A percentile compares a stretch with the other conserved stretches of the same genome.
Evolutionary conservation across 2,329 filamentous ascomycete species (phyloP).

Genomic region (Hypoxylon sp.): DNA sequence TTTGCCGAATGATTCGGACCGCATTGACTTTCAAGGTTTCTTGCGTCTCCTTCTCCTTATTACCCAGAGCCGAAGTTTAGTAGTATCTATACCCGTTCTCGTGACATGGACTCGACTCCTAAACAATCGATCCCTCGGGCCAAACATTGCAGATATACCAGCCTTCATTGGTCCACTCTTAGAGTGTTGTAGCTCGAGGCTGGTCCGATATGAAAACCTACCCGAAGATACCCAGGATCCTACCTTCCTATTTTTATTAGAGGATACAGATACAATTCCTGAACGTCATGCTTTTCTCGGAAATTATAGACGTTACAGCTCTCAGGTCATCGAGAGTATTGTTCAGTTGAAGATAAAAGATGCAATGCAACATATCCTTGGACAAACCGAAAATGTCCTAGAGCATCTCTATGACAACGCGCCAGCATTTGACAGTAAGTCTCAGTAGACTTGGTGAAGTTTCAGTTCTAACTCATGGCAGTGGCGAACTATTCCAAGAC

Average conservation of each 20-base stretch:
- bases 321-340: constrained; percentile 87
- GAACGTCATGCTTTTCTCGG: constrained; percentile 95
- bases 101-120: constrained; percentile 91
- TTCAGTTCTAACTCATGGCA: constrained; percentile 51
- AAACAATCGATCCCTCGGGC: constrained; percentile 77
- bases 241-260: constrained; percentile 84
- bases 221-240: constrained; percentile 86
- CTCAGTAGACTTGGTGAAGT: constrained; percentile 1
- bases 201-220: constrained; percentile 89
- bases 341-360: constrained; percentile 86
- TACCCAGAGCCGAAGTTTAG: constrained; percentile 86
- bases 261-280: constrained; percentile 95
- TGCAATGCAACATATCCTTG: constrained; percentile 89
- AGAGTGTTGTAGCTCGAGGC: constrained; percentile 84
- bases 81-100: constrained; percentile 92
- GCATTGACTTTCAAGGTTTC: constrained; percentile 79
- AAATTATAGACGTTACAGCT: constrained; percentile 94
- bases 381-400: constrained; percentile 80
- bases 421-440: constrained; percentile 75
- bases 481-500: constrained; percentile 76
- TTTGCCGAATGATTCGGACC: constrained; percentile 68
- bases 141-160: constrained; percentile 72
- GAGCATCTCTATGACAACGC: constrained; percentile 81
- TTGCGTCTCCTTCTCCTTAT: constrained; percentile 85
- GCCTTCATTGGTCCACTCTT: constrained; percentile 80